phyloP scores from a whole-genome alignment of 495 filamentous ascomycete species.

The Friedmanniomyces endolithicus region DNA sequence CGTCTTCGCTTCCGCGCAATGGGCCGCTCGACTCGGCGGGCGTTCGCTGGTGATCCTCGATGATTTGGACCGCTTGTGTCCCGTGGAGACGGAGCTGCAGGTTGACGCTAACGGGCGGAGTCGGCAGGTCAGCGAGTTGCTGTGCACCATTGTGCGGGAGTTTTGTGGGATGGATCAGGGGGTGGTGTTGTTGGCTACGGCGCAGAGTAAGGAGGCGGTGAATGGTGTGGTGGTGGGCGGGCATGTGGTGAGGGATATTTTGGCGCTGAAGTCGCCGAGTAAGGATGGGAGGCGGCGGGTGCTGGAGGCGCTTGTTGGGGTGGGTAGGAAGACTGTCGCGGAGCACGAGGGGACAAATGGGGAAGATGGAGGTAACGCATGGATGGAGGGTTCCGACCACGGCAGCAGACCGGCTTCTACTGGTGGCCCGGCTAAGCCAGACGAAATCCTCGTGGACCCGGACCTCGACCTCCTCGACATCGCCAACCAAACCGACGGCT shows the following conservation, averaged over 20 bases:
- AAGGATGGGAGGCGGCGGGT: conserved; percentile 80
- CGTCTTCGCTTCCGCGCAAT: conserved; percentile 76
- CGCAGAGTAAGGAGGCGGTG: conserved; percentile 69
- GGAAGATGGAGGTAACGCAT: conserved; percentile 32
- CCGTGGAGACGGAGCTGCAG: conserved; percentile 81
- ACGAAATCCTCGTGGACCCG: conserved; percentile 54
- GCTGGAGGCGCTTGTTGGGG: conserved; percentile 53
- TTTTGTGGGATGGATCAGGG: conserved; percentile 63
- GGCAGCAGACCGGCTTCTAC: conserved; percentile 36
- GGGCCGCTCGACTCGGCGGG: conserved; percentile 77
- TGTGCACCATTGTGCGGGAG: conserved; percentile 70
- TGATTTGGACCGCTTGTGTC: conserved; percentile 84
- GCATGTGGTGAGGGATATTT: conserved; percentile 32
- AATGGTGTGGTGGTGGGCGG: conserved; percentile 31
- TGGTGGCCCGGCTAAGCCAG: conserved; percentile 33
- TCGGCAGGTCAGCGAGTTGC: conserved; percentile 77
- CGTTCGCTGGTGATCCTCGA: conserved; percentile 75
- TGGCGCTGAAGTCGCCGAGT: conserved; percentile 76
- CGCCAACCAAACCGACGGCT: conserved; percentile 86
- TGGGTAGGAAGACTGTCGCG: conserved; percentile 26
- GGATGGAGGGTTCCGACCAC: conserved; percentile 59
- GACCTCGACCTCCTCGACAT: conserved; percentile 87
- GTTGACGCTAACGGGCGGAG: conserved; percentile 88
- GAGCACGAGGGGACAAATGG: conserved; percentile 26
- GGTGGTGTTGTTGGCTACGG: conserved; percentile 80